A percentile compares a stretch with the other conserved stretches of the same genome.
phyloP scores from a whole-genome alignment of 106 monocot species.

The Chionographis japonica region DNA sequence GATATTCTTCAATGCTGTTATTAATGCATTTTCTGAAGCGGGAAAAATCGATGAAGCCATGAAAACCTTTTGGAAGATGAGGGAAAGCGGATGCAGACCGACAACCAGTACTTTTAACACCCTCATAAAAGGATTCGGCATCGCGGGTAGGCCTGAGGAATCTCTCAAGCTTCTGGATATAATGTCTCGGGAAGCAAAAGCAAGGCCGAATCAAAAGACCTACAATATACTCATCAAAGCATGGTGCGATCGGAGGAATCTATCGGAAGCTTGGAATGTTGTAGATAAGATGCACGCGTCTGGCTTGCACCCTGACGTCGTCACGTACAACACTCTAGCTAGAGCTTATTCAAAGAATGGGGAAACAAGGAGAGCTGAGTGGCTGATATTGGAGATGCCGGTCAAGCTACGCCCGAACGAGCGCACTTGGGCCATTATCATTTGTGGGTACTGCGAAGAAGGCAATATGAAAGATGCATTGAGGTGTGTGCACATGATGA shows the following conservation, averaged over 20 bases:
- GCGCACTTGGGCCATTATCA: constrained; percentile 72
- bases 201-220: constrained; percentile 58
- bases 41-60: constrained; percentile 75
- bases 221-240: constrained; percentile 89
- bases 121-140: constrained; percentile 86
- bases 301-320: constrained; percentile 67
- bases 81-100: constrained; percentile 56
- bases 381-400: constrained; percentile 69
- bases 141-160: constrained; percentile 64
- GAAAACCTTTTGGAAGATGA: constrained; percentile 70
- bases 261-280: constrained; percentile 74
- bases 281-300: constrained; percentile 53
- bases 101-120: constrained; percentile 87
- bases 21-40: constrained; percentile 85
- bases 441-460: constrained; percentile 84
- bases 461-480: constrained; percentile 68
- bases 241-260: constrained; percentile 69
- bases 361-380: constrained; percentile 71
- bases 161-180: constrained; percentile 56
- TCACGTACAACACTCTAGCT: constrained; percentile 86
- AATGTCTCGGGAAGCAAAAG: constrained; percentile 46
- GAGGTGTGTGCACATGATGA: constrained; percentile 67
- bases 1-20: constrained; percentile 81
- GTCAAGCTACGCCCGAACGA: constrained; percentile 60
- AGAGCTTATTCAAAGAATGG: constrained; percentile 72